phyloP scores from a whole-genome alignment of 306 rosid species.

The Nissolia schottii region DNA sequence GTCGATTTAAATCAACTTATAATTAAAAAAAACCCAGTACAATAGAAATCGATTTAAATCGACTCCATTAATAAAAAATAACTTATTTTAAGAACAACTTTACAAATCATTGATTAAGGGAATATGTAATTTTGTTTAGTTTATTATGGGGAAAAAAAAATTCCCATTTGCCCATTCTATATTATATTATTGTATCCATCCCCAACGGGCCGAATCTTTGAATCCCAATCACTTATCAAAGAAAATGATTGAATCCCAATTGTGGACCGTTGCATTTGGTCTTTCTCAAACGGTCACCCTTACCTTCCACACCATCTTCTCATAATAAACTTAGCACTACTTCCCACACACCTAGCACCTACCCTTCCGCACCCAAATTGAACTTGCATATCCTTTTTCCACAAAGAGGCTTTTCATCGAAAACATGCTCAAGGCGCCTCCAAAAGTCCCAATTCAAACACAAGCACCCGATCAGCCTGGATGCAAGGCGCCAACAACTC shows the following conservation, averaged over 20 bases:
- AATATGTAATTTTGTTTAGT: too few relatives aligned
- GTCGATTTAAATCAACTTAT: too few relatives aligned
- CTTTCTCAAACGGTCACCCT: conserved; percentile 39
- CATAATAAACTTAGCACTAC: neutral
- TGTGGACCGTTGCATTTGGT: conserved; percentile 31
- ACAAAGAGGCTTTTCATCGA: conserved; percentile 31
- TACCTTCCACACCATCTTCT: neutral
- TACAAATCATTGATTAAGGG: too few relatives aligned
- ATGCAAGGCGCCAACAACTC: conserved; percentile 43
- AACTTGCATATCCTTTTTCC: neutral
- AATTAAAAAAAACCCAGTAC: too few relatives aligned
- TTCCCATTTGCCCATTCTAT: neutral
- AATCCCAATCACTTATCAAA: too few relatives aligned
- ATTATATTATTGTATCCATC: neutral
- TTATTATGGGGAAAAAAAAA: too few relatives aligned
- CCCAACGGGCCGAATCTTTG: neutral
- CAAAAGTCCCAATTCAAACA: conserved; percentile 32
- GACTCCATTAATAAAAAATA: too few relatives aligned
- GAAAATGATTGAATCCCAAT: neutral
- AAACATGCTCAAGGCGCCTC: conserved; percentile 28
- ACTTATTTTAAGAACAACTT: too few relatives aligned
- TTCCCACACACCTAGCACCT: neutral
- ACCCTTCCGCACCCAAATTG: too few relatives aligned
- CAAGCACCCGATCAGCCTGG: conserved; percentile 16
- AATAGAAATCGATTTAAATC: too few relatives aligned